phyloP scores from a whole-genome alignment of 768 basidiomycete genomes.

The Steccherinum ochraceum region DNA sequence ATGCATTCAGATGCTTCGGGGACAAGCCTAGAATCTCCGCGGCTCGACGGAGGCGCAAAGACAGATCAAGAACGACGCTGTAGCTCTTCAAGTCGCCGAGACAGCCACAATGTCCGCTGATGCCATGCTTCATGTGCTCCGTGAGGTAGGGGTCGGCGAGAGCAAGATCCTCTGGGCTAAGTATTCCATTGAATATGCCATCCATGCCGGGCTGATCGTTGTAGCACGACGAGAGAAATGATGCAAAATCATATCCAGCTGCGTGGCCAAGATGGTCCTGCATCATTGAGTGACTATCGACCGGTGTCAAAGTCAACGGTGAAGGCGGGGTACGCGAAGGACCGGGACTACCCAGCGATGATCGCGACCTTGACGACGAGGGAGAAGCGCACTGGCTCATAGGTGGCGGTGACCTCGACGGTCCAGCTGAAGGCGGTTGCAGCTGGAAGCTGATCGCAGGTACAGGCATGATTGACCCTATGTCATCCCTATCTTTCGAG shows the following conservation, averaged over 20 bases:
- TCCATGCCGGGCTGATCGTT: slow-evolving; percentile 7
- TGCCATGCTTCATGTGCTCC: slow-evolving; percentile 6
- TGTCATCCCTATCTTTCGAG: neutral
- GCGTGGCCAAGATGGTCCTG: slow-evolving; percentile 7
- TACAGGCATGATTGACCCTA: too few relatives aligned
- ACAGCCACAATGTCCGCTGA: slow-evolving; percentile 48
- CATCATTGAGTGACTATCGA: slow-evolving; percentile 6
- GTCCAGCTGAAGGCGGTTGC: neutral
- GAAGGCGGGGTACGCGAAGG: neutral
- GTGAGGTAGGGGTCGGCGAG: slow-evolving; percentile 2
- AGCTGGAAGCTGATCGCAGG: neutral
- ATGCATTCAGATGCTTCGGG: slow-evolving; percentile 28
- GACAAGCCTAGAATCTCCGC: slow-evolving; percentile 47
- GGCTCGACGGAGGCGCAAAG: slow-evolving; percentile 53
- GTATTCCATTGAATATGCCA: slow-evolving; percentile 18
- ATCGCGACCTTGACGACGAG: slow-evolving; percentile 6
- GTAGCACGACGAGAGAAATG: slow-evolving; percentile 16
- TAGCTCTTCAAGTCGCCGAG: slow-evolving; percentile 49
- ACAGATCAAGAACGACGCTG: slow-evolving; percentile 58
- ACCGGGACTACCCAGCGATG: neutral
- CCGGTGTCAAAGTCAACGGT: slow-evolving; percentile 11
- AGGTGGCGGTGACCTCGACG: neutral
- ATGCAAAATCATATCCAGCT: slow-evolving; percentile 17
- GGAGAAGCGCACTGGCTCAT: neutral
- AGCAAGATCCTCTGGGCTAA: slow-evolving; percentile 5